These are phyloP conservation scores for Acacia pycnantha DNA, from an alignment of 331 rosid species.

Conservation along the genomic window DNA sequence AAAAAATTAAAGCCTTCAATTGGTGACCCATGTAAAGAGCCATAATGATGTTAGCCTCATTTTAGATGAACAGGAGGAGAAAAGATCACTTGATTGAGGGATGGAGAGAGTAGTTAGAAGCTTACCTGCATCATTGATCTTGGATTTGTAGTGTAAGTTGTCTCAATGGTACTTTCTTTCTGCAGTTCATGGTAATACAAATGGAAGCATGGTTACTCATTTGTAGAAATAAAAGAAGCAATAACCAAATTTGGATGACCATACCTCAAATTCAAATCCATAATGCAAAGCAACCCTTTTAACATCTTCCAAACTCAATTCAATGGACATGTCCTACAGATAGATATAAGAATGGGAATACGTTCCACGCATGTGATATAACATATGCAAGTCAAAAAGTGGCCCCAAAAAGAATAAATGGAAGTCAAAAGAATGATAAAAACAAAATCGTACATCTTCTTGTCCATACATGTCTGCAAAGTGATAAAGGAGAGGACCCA, in stretches of 20 bases:
- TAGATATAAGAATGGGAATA: slow-evolving; percentile 24
- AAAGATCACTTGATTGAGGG: background rate
- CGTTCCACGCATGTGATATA: background rate
- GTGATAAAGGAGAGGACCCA: slow-evolving; percentile 94
- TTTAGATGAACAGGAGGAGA: background rate
- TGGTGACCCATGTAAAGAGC: background rate
- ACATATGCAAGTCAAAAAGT: background rate
- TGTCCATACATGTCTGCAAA: slow-evolving; percentile 89
- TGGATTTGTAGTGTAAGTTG: slow-evolving; percentile 84
- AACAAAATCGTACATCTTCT: slow-evolving; percentile 64
- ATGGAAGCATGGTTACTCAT: slow-evolving; percentile 31
- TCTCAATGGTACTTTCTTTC: slow-evolving; percentile 84
- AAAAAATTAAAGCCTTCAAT: background rate
- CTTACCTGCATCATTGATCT: slow-evolving; percentile 97
- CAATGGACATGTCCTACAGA: slow-evolving; percentile 84
- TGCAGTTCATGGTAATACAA: slow-evolving; percentile 35
- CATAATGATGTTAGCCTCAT: background rate
- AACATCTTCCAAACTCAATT: slow-evolving; percentile 94
- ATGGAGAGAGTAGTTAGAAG: slow-evolving; percentile 18
- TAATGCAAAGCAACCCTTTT: slow-evolving; percentile 71
- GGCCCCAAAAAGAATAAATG: background rate
- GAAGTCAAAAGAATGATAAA: background rate
- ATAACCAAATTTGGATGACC: slow-evolving; percentile 20
- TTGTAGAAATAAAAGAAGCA: background rate
- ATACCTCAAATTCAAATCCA: slow-evolving; percentile 88